A percentile compares a stretch with the other conserved stretches of the same genome.
Evolutionary conservation across 2,329 filamentous ascomycete genomes (phyloP).

Genomic region (Colletotrichum somersetense): DNA sequence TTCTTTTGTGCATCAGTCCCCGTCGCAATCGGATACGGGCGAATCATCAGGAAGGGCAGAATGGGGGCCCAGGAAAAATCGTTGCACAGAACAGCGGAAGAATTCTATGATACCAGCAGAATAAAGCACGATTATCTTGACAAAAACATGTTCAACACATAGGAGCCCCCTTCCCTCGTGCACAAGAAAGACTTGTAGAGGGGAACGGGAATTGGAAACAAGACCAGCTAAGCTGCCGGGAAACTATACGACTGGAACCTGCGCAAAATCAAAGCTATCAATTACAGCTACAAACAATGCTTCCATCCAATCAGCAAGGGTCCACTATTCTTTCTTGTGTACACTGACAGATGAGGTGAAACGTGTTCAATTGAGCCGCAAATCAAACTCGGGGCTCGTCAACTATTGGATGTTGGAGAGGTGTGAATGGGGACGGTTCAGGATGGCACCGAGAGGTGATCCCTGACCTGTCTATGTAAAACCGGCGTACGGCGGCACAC

Average conservation of each 20-base stretch:
- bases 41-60: background rate
- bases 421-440: background rate
- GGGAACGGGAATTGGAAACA: background rate
- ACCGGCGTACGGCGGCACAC: background rate
- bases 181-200: background rate
- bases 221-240: background rate
- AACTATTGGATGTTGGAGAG: background rate
- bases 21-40: background rate
- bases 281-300: slow-evolving; percentile 17
- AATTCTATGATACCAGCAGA: slow-evolving; percentile 37
- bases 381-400: background rate
- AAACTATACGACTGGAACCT: slow-evolving; percentile 21
- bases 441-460: background rate
- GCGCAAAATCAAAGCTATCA: slow-evolving; percentile 23
- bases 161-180: background rate
- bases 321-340: background rate
- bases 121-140: slow-evolving; percentile 35
- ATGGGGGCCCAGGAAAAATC: slow-evolving; percentile 7
- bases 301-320: background rate
- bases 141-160: slow-evolving; percentile 28
- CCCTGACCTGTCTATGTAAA: background rate
- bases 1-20: slow-evolving; percentile 23
- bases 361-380: slow-evolving; percentile 9
- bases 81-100: slow-evolving; percentile 21
- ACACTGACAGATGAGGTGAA: background rate